Evolutionary conservation across 495 filamentous ascomycete species (phyloP).

Genomic region (Aspergillus conjunctus): DNA sequence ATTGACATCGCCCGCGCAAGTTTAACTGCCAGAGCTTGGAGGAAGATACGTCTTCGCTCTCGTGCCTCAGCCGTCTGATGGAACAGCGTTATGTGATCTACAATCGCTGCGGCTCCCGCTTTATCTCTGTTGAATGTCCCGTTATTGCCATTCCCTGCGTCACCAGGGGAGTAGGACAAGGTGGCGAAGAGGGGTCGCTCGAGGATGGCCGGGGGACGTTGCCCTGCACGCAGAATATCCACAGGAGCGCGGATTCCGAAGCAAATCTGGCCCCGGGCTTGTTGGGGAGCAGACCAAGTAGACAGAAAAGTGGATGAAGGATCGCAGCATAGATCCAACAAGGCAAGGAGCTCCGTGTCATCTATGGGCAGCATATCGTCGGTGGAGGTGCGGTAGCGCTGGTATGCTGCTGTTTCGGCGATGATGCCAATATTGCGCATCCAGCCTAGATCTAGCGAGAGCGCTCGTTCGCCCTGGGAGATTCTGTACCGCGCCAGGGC

Average conservation of each 20-base stretch:
- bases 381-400: conserved; percentile 10
- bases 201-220: background rate
- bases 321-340: conserved; percentile 37
- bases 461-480: conserved; percentile 30
- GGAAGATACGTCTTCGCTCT: conserved; percentile 4
- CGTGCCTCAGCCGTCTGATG: background rate
- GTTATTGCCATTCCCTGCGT: background rate
- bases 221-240: conserved; percentile 4
- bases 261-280: conserved; percentile 8
- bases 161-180: conserved; percentile 2
- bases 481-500: conserved; percentile 26
- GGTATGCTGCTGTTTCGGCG: conserved; percentile 23
- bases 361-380: conserved; percentile 21
- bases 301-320: conserved; percentile 14
- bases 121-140: background rate
- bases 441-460: conserved; percentile 36
- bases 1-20: conserved; percentile 17
- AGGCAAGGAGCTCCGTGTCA: conserved; percentile 32
- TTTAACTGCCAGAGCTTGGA: conserved; percentile 11
- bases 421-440: conserved; percentile 37
- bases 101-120: background rate
- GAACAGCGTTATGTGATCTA: conserved; percentile 3
- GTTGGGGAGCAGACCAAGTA: background rate
- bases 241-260: conserved; percentile 7
- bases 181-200: conserved; percentile 9